Conservation (phyloP, 2,329 filamentous ascomycete species). For the Sarocladium brachiariae region DNA sequence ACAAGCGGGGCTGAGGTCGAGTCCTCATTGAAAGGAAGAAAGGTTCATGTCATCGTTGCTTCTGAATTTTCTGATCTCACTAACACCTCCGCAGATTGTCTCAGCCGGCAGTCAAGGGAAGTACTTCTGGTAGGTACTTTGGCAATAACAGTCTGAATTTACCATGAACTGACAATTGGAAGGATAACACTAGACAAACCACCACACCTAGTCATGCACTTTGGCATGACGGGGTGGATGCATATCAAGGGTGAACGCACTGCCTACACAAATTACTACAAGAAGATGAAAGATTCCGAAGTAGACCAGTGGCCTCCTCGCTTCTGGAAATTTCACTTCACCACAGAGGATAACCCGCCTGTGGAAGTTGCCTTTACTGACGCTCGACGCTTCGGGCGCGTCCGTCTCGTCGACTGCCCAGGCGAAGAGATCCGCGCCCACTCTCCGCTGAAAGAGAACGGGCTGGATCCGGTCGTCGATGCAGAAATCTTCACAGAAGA, state of each 20-base stretch:
- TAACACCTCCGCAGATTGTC: too few relatives aligned
- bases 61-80: background rate
- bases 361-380: constrained; percentile 77
- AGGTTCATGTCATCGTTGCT: constrained; percentile 25
- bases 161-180: background rate
- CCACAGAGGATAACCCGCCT: constrained; percentile 46
- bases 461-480: constrained; percentile 86
- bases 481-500: constrained; percentile 67
- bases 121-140: constrained; percentile 70
- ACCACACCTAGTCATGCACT: constrained; percentile 84
- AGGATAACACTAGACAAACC: constrained; percentile 57
- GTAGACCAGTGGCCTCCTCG: constrained; percentile 74
- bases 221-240: constrained; percentile 81
- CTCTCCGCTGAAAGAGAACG: constrained; percentile 81
- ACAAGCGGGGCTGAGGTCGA: constrained; percentile 71
- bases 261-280: constrained; percentile 77
- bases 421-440: constrained; percentile 68
- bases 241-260: constrained; percentile 75
- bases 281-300: constrained; percentile 55
- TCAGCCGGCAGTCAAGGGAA: constrained; percentile 83
- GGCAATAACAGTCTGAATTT: background rate
- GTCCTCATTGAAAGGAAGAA: constrained; percentile 67
- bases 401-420: constrained; percentile 75
- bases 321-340: constrained; percentile 79
- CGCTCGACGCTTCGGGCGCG: constrained; percentile 66